Base-by-base conservation (phyloP, 2,329 filamentous ascomycete genomes). In the Davidsoniella eucalypti region DNA sequence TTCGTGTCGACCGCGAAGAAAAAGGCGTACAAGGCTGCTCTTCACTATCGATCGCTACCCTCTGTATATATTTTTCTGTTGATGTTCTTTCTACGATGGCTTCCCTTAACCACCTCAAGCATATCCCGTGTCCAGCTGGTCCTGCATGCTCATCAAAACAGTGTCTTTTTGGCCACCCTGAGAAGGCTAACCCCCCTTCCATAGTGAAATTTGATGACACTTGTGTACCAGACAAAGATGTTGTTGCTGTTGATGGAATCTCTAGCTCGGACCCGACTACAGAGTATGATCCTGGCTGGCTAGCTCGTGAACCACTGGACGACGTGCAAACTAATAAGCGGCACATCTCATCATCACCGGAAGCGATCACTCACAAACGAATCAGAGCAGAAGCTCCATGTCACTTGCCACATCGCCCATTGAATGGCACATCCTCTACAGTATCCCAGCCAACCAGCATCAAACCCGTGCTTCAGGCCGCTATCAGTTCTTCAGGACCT, bases 111-210 rank as follows among this genome's bases (percentile, higher is more conserved):
- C 29, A 9, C 7, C 67, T 73, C 54, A 73, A 71, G 56, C 66
- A 65, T 52, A 67, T 74, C 44, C 68, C 69, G 8, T 74, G 71
- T 55, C 71, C 71, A 5, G 69, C 68, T 17, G 70, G 70, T 47
- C 62, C 66, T 44, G 61, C 54, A 2, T 74, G 71, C 56, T 69
- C 65, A 7, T 69, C 70, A 14, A 71, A 71, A 56, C 63, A 68
- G 53, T 74, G 71, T 56, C 65, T 73, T 38, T 74, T 74, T 56
- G 67, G 68, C 25, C 69, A 73, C 55, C 60, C 23, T 17, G 45
- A 16, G 21, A 33, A 33, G 12, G 8, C 12, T 9, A 12, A 33
- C 29, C 8, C 8, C 12, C 29, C 8, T 12, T 33, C 29, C 12
- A 12, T 33, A 33, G 29, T 4, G 29, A 9, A 33, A 9, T 33